Evolutionary conservation across 768 basidiomycete genomes (phyloP).

Genomic region (Russula olivacea): DNA sequence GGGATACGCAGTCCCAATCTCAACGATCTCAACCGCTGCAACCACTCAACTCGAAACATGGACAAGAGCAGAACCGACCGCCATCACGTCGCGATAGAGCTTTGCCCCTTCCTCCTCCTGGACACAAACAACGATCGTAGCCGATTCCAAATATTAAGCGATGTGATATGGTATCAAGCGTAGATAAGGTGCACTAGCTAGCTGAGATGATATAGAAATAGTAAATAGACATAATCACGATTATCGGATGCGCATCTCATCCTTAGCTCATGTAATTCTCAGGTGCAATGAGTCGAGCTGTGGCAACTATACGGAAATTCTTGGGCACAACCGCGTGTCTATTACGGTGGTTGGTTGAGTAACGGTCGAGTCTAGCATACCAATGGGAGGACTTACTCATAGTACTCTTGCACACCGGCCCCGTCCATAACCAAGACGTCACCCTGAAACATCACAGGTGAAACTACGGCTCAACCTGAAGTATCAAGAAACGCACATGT

Average conservation of each 20-base stretch:
- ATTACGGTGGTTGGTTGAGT: constrained; percentile 18
- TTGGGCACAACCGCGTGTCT: constrained; percentile 73
- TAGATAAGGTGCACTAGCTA: background rate
- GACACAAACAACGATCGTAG: constrained; percentile 9
- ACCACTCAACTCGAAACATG: constrained; percentile 1
- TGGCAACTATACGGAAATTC: constrained; percentile 76
- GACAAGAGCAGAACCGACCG: constrained; percentile 6
- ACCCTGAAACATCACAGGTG: constrained; percentile 42
- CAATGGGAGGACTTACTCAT: constrained; percentile 48
- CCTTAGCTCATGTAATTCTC: constrained; percentile 20
- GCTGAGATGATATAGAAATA: background rate
- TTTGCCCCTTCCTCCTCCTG: constrained; percentile 16
- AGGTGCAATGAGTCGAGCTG: constrained; percentile 58
- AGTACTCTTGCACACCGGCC: constrained; percentile 54
- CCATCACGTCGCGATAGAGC: constrained; percentile 13
- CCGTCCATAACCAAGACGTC: constrained; percentile 79
- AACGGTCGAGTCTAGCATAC: background rate
- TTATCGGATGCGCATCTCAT: background rate
- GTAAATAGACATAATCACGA: background rate
- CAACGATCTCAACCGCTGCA: background rate
- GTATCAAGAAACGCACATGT: constrained; percentile 44
- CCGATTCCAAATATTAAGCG: background rate
- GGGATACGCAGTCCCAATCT: constrained; percentile 1
- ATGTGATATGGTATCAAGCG: background rate
- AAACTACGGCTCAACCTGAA: background rate